Evolutionary conservation across 805 yeast genomes (phyloP).

Genomic region (Maudiozyma serrabonitensis): DNA sequence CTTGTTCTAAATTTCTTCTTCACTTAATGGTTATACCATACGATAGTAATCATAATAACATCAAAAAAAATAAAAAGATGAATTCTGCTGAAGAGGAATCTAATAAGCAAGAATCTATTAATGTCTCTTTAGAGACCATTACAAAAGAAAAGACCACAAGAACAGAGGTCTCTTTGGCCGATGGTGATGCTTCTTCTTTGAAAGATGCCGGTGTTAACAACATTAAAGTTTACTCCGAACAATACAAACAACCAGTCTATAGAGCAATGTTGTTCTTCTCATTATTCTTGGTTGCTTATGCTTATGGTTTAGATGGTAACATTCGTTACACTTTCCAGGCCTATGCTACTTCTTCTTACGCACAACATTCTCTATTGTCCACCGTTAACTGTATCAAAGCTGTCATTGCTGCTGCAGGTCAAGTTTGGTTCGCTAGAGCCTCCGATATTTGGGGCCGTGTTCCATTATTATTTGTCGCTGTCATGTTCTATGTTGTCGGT

Average conservation of each 20-base stretch:
- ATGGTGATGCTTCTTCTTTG: background rate
- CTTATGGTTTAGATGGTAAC: conserved; percentile 48
- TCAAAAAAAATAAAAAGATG: background rate
- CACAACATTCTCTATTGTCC: conserved; percentile 39
- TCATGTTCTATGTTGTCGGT: conserved; percentile 43
- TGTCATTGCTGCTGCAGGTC: conserved; percentile 53
- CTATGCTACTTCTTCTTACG: conserved; percentile 43
- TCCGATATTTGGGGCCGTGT: conserved; percentile 50
- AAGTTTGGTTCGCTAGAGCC: conserved; percentile 45
- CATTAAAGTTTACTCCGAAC: conserved; percentile 44
- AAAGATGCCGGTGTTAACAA: conserved; percentile 41
- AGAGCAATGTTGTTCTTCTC: conserved; percentile 38
- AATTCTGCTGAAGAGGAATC: background rate
- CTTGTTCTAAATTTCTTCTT: too few species aligned
- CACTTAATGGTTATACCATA: background rate
- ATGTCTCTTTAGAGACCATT: background rate
- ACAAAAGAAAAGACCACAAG: background rate
- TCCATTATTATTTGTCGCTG: conserved; percentile 35
- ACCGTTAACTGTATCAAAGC: conserved; percentile 44
- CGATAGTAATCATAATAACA: background rate
- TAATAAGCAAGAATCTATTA: background rate
- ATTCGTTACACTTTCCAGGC: conserved; percentile 36
- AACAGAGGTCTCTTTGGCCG: background rate
- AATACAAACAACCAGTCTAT: conserved; percentile 51
- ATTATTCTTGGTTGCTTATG: conserved; percentile 46